Evolutionary conservation across 441 rosid genomes (phyloP).

Genomic region (Corymbia citriodora): DNA sequence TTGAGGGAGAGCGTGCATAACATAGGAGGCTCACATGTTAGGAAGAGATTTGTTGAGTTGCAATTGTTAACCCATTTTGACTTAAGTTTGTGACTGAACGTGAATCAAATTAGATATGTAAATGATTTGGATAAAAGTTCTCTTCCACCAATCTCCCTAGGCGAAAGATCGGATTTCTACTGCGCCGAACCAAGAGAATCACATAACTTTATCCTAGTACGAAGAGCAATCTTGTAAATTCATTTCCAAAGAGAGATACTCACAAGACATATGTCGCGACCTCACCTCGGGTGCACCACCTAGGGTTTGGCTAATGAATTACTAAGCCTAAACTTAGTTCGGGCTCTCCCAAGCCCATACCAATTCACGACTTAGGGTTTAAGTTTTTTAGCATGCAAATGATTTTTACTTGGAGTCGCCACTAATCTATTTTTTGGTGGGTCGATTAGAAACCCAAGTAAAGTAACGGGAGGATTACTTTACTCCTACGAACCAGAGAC

Average conservation of each 20-base stretch:
- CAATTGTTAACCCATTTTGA: neutral
- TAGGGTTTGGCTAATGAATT: too few species aligned
- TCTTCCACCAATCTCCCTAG: fast-evolving
- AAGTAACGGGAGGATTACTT: too few species aligned
- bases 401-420: too few species aligned
- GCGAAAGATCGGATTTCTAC: neutral
- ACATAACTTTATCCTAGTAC: neutral
- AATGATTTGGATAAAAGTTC: fast-evolving
- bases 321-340: too few species aligned
- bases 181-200: neutral
- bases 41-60: neutral
- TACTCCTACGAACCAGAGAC: too few species aligned
- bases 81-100: fast-evolving
- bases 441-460: too few species aligned
- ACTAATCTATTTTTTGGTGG: too few species aligned
- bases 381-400: too few species aligned
- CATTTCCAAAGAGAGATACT: neutral
- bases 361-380: too few species aligned
- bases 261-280: too few species aligned
- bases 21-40: neutral
- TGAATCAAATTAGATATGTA: neutral
- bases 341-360: too few species aligned
- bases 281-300: too few species aligned
- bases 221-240: neutral
- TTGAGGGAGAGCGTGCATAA: neutral